These are phyloP conservation scores for Starmera dryadoides DNA, from an alignment of 805 yeast genomes.

Conservation along the genomic window DNA sequence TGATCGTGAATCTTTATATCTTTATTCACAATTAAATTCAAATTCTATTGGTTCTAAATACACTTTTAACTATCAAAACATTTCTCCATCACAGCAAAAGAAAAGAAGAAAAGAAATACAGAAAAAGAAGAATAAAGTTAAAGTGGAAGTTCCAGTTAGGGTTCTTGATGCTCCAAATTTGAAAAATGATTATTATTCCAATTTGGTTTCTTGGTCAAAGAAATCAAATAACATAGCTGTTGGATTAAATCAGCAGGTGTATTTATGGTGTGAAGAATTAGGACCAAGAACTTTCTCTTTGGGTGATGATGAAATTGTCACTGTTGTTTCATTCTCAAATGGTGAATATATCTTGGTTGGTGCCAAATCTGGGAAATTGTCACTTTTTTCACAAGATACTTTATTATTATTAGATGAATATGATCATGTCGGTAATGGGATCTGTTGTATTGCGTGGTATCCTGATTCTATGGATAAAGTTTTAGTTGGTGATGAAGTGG, in stretches of 20 bases:
- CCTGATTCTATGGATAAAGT: slow-evolving; percentile 31
- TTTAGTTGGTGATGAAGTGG: slow-evolving; percentile 60
- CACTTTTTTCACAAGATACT: slow-evolving; percentile 33
- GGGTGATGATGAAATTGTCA: slow-evolving; percentile 33
- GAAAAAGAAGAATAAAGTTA: slow-evolving; percentile 20
- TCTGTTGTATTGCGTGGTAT: slow-evolving; percentile 59
- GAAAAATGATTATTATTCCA: slow-evolving; percentile 72
- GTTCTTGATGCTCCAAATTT: slow-evolving; percentile 65
- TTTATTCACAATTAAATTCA: background rate
- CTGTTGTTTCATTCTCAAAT: slow-evolving; percentile 51
- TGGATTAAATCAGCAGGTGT: slow-evolving; percentile 54
- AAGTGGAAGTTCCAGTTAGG: slow-evolving; percentile 36
- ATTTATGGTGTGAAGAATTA: slow-evolving; percentile 51
- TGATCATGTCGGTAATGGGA: slow-evolving; percentile 28
- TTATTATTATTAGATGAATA: slow-evolving; percentile 9
- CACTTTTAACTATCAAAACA: background rate
- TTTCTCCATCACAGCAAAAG: background rate
- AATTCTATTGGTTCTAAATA: background rate
- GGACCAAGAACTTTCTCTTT: slow-evolving; percentile 40
- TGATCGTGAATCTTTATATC: slow-evolving; percentile 1
- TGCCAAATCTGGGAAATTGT: slow-evolving; percentile 47
- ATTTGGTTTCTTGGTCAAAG: slow-evolving; percentile 66
- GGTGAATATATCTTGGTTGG: slow-evolving; percentile 46
- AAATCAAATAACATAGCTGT: slow-evolving; percentile 47
- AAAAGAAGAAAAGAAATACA: background rate